Base-by-base conservation (phyloP, 768 basidiomycete genomes). In the Tylopilus vinaceipallidus region DNA sequence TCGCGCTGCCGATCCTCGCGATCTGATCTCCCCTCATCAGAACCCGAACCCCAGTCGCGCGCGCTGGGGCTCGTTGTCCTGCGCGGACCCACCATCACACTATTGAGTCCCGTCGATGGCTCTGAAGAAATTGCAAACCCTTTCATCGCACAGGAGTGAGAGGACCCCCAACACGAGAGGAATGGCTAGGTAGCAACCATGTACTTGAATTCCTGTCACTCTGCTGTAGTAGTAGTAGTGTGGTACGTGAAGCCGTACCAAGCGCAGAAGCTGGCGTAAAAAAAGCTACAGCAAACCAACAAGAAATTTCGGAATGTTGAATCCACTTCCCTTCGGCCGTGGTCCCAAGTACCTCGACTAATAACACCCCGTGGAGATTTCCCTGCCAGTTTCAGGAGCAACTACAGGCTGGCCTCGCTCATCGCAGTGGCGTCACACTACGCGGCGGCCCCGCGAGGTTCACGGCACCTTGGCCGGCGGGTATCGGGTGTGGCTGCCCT, bases 91-190 rank as follows among this genome's bases (percentile, higher is more conserved):
- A 95, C 95, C 50, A 87, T 98, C 63, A 95, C 92, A 0, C 79
- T 98, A 7, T 77, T 98, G 51, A 94, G 91, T 63, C 95, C 95
- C 3, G 88, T 94, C 12, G 95, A 98, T 57, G 95, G 95, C 48
- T 93, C 83, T 49, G 93, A 95, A 67, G 92, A 95, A 67, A 95
- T 95, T 47, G 84, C 86, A 13, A 95, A 95, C 68, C 92, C 92
- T 3, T 95, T 95, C 74, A 57, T 80, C 42, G 75, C 79, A 4
- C 84, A 85, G 63, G 88, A 91, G 60, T 85, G 45, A 44, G 20
- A 20, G 27, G 20, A 35, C 24, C 29, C 17, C 14, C 26, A 14
- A 32, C n/a, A n/a, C n/a, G 17, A 30, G 26, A 27, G 14, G 30
- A 23, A 35, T 29, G 40, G 26, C 22, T 36, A 19, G 16, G 47